phyloP scores from a whole-genome alignment of 2,329 filamentous ascomycete species.

The Rutstroemia sp. region DNA sequence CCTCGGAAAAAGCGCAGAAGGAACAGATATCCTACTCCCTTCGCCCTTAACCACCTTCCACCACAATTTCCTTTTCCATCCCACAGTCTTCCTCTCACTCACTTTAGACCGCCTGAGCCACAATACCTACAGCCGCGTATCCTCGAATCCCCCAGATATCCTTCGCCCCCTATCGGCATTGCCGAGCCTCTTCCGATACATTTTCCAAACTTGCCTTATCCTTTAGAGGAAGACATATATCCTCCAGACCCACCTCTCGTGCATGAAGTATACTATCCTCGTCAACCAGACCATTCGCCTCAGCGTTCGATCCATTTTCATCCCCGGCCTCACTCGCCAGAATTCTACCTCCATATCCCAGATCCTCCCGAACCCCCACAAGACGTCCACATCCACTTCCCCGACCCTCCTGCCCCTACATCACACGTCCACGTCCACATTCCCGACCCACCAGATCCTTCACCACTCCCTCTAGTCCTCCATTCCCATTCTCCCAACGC shows the following conservation, averaged over 20 bases:
- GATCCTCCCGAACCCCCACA: not conserved
- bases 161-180: not conserved
- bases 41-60: not conserved
- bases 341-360: not conserved
- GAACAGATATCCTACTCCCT: not conserved
- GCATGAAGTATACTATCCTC: no score
- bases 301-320: not conserved
- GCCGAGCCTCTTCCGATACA: no score
- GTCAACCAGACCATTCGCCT: no score
- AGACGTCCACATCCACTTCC: not conserved
- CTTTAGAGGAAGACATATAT: no score
- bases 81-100: not conserved
- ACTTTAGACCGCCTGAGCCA: not conserved
- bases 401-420: not conserved
- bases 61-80: not conserved
- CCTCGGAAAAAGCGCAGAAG: constrained; percentile 1
- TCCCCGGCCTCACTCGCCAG: not conserved
- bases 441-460: not conserved
- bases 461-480: not conserved
- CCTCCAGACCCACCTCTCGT: no score
- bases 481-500: not conserved
- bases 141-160: not conserved
- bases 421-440: not conserved
- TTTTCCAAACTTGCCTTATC: no score
- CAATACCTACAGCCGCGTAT: not conserved